Evolutionary conservation across 176 grass and related monocot species (phyloP), one percentile per base, ranked within the genome.

Genomic region (Stipa capillata): DNA sequence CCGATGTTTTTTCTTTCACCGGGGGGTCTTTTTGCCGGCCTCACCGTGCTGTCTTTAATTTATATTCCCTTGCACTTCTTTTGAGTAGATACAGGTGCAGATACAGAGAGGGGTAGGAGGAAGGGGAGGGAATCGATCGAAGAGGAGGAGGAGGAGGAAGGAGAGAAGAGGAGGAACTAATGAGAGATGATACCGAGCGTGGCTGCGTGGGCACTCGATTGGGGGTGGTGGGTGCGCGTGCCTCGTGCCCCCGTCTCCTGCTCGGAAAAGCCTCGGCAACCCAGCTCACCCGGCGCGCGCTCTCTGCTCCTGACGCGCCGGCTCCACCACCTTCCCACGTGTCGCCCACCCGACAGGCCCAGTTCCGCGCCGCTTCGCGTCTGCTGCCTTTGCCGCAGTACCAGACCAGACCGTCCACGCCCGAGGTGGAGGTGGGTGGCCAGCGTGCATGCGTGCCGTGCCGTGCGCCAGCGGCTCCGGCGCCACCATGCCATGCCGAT

Each of bases 221-320:
- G 81, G 81, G n/a, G 24, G 70, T 62, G 59, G 81, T 66, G 81
- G 72, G 70, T 82, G 81, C 81, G 81, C 70, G 81, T 83, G 81
- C 81, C 80, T 64, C 69, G 55, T 73, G 55, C 41, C 72, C 72
- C 48, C 69, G 65, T 55, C 67, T 56, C 56, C 75, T 74, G 76
- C 84, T 62, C 58, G 50, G 57, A 34, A 65, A 73, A 79, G 77
- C 49, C 69, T 81, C 74, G 84, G 68, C 67, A 79, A 25, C 76
- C 57, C 67, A 74, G 68, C 76, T 80, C 76, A 80, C 8, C 76
- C 29, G 3, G 40, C 21, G n/a, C n/a, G n/a, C n/a, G n/a, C 23
- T 68, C 77, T 36, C 29, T n/a, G 41, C 16, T 62, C 31, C 37
- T 64, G 16, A 21, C 55, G 37, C 24, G 23, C 34, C 3, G 72